Percentiles rank a stretch among this genome's conserved stretches.
Conservation (phyloP, 1,139 yeast genomes). For the Sporopachydermia cereana region DNA sequence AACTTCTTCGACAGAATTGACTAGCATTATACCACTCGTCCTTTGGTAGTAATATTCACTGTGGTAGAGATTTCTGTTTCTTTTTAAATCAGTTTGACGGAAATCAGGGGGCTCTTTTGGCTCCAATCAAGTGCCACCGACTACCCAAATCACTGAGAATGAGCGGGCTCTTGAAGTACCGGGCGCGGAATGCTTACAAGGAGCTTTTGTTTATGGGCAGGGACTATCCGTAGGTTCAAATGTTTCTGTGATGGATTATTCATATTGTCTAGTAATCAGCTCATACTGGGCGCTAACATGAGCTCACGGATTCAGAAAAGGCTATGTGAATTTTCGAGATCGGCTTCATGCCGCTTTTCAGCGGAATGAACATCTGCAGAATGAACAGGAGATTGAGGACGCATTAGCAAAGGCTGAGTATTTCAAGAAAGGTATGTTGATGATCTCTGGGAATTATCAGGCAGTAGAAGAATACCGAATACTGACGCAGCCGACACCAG, state of each 20-base stretch:
- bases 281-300: background rate
- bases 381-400: background rate
- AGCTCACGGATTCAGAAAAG: background rate
- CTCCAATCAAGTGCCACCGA: no score
- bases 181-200: background rate
- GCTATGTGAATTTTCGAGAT: slow-evolving; percentile 1
- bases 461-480: background rate
- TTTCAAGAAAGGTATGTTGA: slow-evolving; percentile 4
- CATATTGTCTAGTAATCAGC: no score
- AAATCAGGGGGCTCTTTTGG: no score
- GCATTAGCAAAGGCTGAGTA: slow-evolving; percentile 3
- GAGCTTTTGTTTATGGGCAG: slow-evolving; percentile 3
- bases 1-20: no score
- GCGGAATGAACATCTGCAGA: background rate
- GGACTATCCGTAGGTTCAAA: slow-evolving; percentile 4
- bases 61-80: no score
- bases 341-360: background rate
- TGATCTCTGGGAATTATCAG: background rate
- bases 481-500: no score
- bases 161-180: background rate
- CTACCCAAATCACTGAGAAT: no score
- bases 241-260: no score
- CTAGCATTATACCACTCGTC: no score
- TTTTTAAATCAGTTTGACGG: no score
- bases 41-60: no score